Evolutionary conservation across 176 grass and related monocot species (phyloP).

Genomic region (Pontederia crassipes): DNA sequence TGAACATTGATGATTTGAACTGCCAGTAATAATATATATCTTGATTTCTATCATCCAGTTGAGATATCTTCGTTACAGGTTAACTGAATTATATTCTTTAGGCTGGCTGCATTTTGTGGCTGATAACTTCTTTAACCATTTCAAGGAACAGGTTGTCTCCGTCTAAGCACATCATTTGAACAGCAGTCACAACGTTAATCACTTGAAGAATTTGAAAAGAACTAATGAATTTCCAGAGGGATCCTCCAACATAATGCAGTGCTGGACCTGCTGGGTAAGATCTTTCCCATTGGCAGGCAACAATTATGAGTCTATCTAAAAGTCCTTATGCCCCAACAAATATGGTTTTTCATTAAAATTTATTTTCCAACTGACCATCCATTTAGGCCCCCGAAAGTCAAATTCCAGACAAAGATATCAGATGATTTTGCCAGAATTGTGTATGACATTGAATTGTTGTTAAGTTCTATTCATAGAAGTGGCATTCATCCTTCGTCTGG

Average conservation of each 20-base stretch:
- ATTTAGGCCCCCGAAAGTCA: slow-evolving; percentile 2
- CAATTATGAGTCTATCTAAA: not conserved
- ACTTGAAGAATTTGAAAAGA: not conserved
- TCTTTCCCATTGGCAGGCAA: not conserved
- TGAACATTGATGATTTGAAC: too few relatives aligned
- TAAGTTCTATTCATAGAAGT: not conserved
- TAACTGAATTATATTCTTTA: too few relatives aligned
- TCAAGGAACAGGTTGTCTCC: too few relatives aligned
- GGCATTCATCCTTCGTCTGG: not conserved
- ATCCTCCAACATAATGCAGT: not conserved
- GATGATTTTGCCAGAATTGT: not conserved
- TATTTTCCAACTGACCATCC: not conserved
- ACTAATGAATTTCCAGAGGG: not conserved
- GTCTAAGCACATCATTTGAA: too few relatives aligned
- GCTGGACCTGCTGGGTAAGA: not conserved
- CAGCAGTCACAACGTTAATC: too few relatives aligned
- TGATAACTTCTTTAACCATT: too few relatives aligned
- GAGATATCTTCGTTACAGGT: too few relatives aligned
- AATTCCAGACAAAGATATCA: not conserved
- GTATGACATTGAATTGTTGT: not conserved
- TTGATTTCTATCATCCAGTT: too few relatives aligned
- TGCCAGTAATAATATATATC: too few relatives aligned
- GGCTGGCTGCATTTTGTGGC: too few relatives aligned
- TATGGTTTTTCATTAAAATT: not conserved
- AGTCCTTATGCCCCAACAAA: not conserved